phyloP scores from a whole-genome alignment of 345 rosid species.

The Laguncularia racemosa region DNA sequence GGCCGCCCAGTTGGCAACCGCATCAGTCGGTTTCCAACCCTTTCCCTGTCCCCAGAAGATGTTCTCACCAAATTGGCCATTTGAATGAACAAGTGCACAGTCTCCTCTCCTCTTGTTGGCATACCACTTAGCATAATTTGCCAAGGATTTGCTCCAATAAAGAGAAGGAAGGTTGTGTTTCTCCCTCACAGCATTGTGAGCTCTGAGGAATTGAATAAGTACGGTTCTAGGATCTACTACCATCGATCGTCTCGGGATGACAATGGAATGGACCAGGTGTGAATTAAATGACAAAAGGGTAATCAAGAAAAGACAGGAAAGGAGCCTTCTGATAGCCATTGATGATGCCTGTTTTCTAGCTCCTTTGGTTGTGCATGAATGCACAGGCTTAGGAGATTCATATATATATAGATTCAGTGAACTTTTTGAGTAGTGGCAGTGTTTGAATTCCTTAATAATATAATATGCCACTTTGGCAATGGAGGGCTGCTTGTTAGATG shows the following conservation, averaged over 20 bases:
- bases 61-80: constrained; percentile 9
- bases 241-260: not conserved
- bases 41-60: constrained; percentile 12
- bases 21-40: constrained; percentile 9
- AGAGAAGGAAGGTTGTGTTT: constrained; percentile 3
- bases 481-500: no score
- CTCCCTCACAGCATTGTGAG: constrained; percentile 7
- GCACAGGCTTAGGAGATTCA: not conserved
- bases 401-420: no score
- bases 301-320: not conserved
- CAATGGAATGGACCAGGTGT: not conserved
- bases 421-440: no score
- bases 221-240: not conserved
- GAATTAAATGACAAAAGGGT: not conserved
- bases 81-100: constrained; percentile 9
- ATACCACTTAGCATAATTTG: constrained; percentile 11
- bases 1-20: constrained; percentile 11
- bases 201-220: constrained; percentile 5
- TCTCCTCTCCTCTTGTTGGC: constrained; percentile 9
- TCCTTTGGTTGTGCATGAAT: not conserved
- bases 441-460: no score
- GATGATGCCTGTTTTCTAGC: not conserved
- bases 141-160: constrained; percentile 9
- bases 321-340: not conserved
- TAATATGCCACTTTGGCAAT: no score